phyloP scores from a whole-genome alignment of 1,284 basidiomycete species.

The Serendipita sp. region DNA sequence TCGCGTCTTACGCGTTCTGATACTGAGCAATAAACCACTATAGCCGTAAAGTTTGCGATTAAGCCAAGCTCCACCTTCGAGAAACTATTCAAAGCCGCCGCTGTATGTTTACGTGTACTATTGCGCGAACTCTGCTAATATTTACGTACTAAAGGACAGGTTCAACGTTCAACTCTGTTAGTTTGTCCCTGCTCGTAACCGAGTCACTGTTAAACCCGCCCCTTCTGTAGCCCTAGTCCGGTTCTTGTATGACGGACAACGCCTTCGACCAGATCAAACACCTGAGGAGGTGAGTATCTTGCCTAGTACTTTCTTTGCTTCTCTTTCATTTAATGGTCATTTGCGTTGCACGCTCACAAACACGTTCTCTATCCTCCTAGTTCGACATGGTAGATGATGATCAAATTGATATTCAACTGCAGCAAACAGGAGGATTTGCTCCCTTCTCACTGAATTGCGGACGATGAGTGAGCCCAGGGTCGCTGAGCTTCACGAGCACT shows the following conservation, averaged over 20 bases:
- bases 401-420: conserved; percentile 3
- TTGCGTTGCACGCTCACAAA: neutral
- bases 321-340: too few relatives aligned
- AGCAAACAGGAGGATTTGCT: neutral
- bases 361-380: neutral
- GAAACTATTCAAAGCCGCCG: conserved; percentile 4
- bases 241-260: neutral
- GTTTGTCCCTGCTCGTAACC: neutral
- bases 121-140: neutral
- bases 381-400: neutral
- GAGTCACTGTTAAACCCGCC: neutral
- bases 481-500: neutral
- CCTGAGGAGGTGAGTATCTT: neutral
- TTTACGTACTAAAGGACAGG: neutral
- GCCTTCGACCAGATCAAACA: neutral
- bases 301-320: neutral
- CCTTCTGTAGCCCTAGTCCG: neutral
- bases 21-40: neutral
- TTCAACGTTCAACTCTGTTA: neutral
- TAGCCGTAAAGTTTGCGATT: neutral
- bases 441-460: neutral
- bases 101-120: neutral
- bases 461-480: neutral
- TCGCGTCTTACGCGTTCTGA: neutral
- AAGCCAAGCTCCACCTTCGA: neutral